Evolutionary conservation across 2,329 filamentous ascomycete species (phyloP).

Genomic region (Mollisia scopiformis): DNA sequence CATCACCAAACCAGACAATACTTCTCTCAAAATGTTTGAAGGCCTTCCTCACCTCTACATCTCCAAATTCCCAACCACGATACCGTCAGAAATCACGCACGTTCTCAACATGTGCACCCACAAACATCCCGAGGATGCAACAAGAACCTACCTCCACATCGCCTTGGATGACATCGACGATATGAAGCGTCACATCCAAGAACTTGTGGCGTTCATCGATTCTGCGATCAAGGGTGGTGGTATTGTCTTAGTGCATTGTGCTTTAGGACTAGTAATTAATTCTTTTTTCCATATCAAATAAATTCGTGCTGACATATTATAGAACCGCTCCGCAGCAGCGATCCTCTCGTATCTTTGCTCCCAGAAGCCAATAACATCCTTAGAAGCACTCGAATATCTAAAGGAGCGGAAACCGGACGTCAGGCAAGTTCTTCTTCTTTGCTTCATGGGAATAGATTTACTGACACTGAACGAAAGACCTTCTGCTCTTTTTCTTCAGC

Average conservation of each 20-base stretch:
- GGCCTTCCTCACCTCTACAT: background rate
- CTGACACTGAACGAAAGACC: too few relatives aligned
- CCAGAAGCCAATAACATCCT: background rate
- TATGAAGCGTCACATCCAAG: constrained; percentile 18
- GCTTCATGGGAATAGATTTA: too few relatives aligned
- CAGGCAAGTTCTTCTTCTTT: too few relatives aligned
- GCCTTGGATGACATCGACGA: constrained; percentile 15
- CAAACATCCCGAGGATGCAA: background rate
- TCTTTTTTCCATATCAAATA: too few relatives aligned
- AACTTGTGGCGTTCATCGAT: constrained; percentile 13
- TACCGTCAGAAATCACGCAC: background rate
- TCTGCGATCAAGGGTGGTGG: background rate
- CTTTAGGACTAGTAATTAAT: background rate
- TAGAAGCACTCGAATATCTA: background rate
- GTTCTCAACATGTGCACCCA: background rate
- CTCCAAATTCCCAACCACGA: background rate
- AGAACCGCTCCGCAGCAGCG: constrained; percentile 13
- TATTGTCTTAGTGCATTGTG: constrained; percentile 13
- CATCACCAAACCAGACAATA: background rate
- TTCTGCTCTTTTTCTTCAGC: background rate
- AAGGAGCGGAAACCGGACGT: constrained; percentile 6
- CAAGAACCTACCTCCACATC: constrained; percentile 2
- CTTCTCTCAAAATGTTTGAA: background rate
- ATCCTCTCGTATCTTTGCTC: constrained; percentile 8
- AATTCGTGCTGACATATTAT: too few relatives aligned